Conservation (phyloP, 2,329 filamentous ascomycete species). For the Colletotrichum australisinense region DNA sequence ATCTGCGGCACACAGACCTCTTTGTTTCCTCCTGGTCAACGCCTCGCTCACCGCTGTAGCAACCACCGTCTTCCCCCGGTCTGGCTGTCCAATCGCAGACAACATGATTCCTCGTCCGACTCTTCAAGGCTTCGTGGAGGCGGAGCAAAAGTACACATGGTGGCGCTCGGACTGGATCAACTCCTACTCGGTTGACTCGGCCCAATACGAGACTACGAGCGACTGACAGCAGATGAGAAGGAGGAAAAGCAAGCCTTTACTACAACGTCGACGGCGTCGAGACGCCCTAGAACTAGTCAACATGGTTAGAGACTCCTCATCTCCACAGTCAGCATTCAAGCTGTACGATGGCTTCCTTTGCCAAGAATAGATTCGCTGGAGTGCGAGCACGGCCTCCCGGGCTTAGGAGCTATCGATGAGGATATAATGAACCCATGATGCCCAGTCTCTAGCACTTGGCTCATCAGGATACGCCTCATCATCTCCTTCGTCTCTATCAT, state of each 20-base stretch:
- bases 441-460: neutral
- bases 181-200: neutral
- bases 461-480: conserved; percentile 17
- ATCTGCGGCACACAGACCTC: conserved; percentile 18
- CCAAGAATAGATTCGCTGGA: conserved; percentile 17
- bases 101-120: neutral
- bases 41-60: neutral
- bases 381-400: neutral
- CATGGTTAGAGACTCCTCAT: conserved; percentile 14
- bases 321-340: conserved; percentile 5
- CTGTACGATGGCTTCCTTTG: neutral
- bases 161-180: conserved; percentile 3
- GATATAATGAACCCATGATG: conserved; percentile 26
- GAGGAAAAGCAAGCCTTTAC: conserved; percentile 10
- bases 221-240: neutral
- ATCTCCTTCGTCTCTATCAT: neutral
- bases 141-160: neutral
- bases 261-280: conserved; percentile 20
- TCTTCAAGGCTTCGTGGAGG: conserved; percentile 10
- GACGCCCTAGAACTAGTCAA: conserved; percentile 13
- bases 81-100: neutral
- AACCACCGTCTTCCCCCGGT: neutral
- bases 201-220: conserved; percentile 2
- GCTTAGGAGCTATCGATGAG: neutral
- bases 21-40: conserved; percentile 18